Evolutionary conservation across 176 grass and related monocot genomes (phyloP), one percentile per base, ranked within the genome.

Genomic region (Cenchrus americanus): DNA sequence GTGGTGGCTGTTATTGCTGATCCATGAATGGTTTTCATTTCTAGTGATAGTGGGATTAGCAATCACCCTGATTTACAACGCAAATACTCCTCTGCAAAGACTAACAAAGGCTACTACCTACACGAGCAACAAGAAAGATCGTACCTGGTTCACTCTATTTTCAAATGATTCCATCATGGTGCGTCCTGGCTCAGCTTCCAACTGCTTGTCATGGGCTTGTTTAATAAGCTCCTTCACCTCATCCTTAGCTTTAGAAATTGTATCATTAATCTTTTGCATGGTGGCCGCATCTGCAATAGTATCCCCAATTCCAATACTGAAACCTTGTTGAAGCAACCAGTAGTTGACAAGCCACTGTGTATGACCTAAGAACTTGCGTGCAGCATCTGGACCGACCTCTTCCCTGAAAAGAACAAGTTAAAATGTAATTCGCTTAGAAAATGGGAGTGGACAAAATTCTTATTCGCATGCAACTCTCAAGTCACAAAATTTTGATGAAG

Each of bases 291-390:
- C 96, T 82, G 96, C 96, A 87, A 98, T 98, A 23, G 96, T 98
- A 89, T 98, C 96, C 19, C 96, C 96, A 66, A 98, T 98, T 66
- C 96, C 96, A 84, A 98, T 98, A 58, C 96, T 98, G 82, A 98
- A 98, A 79, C 84, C 96, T 70, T 95, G 81, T 52, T 98, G 96
- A 83, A 98, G 82, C 59, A 98, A 85, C 96, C 96, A 98, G 81
- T 98, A 98, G 83, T 98, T 98, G 32, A 98, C 96, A 40, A 98
- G 96, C 96, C 96, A 98, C 71, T 98, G 96, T 13, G 92, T 93
- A 54, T 98, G 96, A 10, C 96, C 96, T 86, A 98, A 84, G 89
- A 98, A 98, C 52, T 98, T 98, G 21, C 96, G 90, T 40, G 96
- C 96, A 53, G 96, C 92, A 93, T 98, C 96, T 80, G 96, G 96